Conservation (phyloP, 2,329 filamentous ascomycete genomes). For the Fusarium euwallaceae region DNA sequence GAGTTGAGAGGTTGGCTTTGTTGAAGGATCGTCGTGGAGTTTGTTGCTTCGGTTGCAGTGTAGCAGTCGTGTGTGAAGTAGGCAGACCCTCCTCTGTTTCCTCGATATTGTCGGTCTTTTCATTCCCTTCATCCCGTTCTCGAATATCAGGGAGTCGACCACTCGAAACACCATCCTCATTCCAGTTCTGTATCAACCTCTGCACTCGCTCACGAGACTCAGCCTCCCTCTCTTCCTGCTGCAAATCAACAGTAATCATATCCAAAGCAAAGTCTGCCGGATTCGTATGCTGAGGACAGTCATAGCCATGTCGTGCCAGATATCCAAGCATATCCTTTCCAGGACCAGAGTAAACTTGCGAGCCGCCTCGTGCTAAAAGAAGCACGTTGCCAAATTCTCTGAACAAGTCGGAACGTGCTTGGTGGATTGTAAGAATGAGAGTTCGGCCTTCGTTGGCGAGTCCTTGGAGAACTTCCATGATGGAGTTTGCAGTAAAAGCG, state of each 20-base stretch:
- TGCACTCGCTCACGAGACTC: constrained; percentile 73
- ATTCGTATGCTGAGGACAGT: constrained; percentile 78
- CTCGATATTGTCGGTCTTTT: constrained; percentile 15
- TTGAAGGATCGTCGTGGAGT: constrained; percentile 57
- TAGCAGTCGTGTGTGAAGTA: background rate
- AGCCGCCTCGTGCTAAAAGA: constrained; percentile 77
- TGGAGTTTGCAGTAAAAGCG: constrained; percentile 82
- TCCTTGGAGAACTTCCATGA: constrained; percentile 79
- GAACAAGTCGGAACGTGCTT: constrained; percentile 81
- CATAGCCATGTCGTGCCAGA: constrained; percentile 70
- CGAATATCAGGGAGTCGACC: constrained; percentile 46
- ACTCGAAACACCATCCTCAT: constrained; percentile 19
- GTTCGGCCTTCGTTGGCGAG: constrained; percentile 81
- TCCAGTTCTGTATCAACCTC: constrained; percentile 72
- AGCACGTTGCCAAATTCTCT: constrained; percentile 78
- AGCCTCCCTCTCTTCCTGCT: constrained; percentile 72
- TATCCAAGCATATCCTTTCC: constrained; percentile 75
- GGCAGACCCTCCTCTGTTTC: background rate
- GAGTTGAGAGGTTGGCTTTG: constrained; percentile 68
- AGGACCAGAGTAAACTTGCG: constrained; percentile 75
- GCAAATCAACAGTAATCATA: constrained; percentile 81
- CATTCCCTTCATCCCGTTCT: constrained; percentile 46
- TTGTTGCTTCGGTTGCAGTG: background rate
- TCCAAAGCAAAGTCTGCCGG: constrained; percentile 84
- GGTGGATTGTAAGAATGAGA: constrained; percentile 82